Evolutionary conservation across 2,329 filamentous ascomycete genomes (phyloP).

Genomic region (Pyricularia sp.): DNA sequence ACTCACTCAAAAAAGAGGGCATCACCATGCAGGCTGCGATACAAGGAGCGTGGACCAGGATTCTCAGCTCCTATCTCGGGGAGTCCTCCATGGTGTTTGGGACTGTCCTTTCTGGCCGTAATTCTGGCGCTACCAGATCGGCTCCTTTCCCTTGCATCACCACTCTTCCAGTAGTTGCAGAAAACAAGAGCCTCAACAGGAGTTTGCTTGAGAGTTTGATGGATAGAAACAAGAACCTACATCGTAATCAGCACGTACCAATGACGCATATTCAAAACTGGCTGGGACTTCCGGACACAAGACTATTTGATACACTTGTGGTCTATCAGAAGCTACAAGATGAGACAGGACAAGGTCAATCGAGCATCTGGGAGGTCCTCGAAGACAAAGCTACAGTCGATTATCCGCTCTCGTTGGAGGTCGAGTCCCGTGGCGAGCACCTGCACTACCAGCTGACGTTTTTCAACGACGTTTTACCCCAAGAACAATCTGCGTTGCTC

Average conservation of each 20-base stretch:
- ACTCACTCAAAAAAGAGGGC: constrained; percentile 40
- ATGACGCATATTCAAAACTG: constrained; percentile 60
- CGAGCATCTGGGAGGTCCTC: constrained; percentile 40
- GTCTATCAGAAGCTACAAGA: constrained; percentile 57
- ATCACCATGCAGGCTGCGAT: constrained; percentile 64
- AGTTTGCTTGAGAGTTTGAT: constrained; percentile 51
- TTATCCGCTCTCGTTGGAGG: constrained; percentile 69
- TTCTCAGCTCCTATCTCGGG: constrained; percentile 66
- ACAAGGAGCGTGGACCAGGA: constrained; percentile 64
- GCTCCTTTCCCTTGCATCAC: constrained; percentile 68
- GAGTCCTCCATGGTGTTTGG: constrained; percentile 67
- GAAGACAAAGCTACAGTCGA: constrained; percentile 59
- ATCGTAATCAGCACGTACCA: constrained; percentile 59
- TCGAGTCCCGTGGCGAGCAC: constrained; percentile 42
- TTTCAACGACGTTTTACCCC: constrained; percentile 49
- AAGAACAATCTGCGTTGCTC: constrained; percentile 52
- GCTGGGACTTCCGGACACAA: constrained; percentile 49
- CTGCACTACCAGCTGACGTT: constrained; percentile 56
- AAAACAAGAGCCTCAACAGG: constrained; percentile 37
- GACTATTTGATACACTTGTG: constrained; percentile 74
- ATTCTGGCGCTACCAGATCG: constrained; percentile 41
- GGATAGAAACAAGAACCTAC: constrained; percentile 47
- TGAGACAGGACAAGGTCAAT: no score
- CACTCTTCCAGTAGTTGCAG: constrained; percentile 61
- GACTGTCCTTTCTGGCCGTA: constrained; percentile 64